Evolutionary conservation across 345 rosid species (phyloP), one percentile per base, ranked within the genome.

Genomic region (Brassica incana): DNA sequence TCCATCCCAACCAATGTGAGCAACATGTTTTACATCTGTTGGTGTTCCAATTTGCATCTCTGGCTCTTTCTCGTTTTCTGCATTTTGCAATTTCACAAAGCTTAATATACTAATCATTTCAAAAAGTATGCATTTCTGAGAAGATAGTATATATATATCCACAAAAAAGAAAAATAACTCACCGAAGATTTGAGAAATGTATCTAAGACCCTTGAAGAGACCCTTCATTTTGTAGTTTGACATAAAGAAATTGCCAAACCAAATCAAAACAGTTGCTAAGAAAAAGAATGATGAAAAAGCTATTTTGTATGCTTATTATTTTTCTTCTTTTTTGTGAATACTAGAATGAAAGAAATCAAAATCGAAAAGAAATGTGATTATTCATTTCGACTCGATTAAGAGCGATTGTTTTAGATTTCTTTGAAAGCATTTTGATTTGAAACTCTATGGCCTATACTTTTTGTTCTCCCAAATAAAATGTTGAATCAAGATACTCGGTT

Each of bases 11-110:
- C 98, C 98, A 43, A 94, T 92, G 71, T 94, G 98, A 12, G 98
- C 92, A 18, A 94, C 92, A 77, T 94, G 98, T 82, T 92, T 94
- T 80, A 92, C 98, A 84, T 94, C 95, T 27, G 98, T 94, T 30
- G 98, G 97, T 12, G 3, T 66, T 79, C 97, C 97, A 69, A 94
- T 94, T 85, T 85, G 86, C 88, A 94, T 89, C 64, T 94, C 92
- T 66, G 87, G 78, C 79, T 94, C 96, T 80, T 89, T 88, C 73
- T 88, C 98, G 54, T 90, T 83, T 10, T 91, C 95, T 90, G 84
- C 84, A 52, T 73, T 9, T 66, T 27, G 1, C 16, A 59, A 16
- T 56, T 62, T 65, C 15, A 18, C 25, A 36, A 15, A 33, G 12
- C 3, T 9, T 40, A 40, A 40, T 40, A 40, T 9, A 40, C 48